Percentiles rank a stretch among this genome's conserved stretches.
Conservation (phyloP, 331 rosid species). For the Saraca asoca region DNA sequence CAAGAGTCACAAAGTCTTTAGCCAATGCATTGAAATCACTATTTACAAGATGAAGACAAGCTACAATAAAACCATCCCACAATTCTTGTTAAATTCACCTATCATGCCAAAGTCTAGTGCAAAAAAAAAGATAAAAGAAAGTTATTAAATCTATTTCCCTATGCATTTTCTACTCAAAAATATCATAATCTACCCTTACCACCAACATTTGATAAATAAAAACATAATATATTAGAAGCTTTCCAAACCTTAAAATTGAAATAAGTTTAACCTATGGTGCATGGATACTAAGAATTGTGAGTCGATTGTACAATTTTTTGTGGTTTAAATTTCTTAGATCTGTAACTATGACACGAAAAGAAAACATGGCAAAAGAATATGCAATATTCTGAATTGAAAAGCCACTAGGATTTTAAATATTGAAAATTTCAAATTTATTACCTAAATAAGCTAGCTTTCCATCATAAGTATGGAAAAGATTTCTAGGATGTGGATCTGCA, state of each 20-base stretch:
- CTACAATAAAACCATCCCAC: slow-evolving; percentile 87
- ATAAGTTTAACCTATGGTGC: too few relatives aligned
- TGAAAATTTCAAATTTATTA: too few relatives aligned
- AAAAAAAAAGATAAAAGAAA: too few relatives aligned
- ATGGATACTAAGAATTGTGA: too few relatives aligned
- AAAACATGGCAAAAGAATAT: slow-evolving; percentile 14
- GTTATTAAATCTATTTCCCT: too few relatives aligned
- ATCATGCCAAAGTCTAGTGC: slow-evolving; percentile 99
- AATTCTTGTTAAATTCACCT: slow-evolving; percentile 89
- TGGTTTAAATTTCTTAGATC: too few relatives aligned
- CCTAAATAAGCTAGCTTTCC: slow-evolving; percentile 93
- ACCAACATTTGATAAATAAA: not conserved
- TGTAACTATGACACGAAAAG: slow-evolving; percentile 26
- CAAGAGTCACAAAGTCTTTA: slow-evolving; percentile 90
- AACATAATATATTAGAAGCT: too few relatives aligned
- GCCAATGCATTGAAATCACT: slow-evolving; percentile 91
- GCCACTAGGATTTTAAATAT: slow-evolving; percentile 25
- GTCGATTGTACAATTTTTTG: too few relatives aligned
- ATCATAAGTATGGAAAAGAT: slow-evolving; percentile 83
- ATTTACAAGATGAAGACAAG: slow-evolving; percentile 94
- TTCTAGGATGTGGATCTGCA: slow-evolving; percentile 99
- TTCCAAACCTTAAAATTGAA: too few relatives aligned
- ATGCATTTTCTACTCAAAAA: too few relatives aligned
- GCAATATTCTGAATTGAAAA: not conserved
- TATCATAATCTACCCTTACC: too few relatives aligned